Evolutionary conservation across 208 protist genomes (phyloP).

Genomic region (Acanthamoeba royreba): DNA sequence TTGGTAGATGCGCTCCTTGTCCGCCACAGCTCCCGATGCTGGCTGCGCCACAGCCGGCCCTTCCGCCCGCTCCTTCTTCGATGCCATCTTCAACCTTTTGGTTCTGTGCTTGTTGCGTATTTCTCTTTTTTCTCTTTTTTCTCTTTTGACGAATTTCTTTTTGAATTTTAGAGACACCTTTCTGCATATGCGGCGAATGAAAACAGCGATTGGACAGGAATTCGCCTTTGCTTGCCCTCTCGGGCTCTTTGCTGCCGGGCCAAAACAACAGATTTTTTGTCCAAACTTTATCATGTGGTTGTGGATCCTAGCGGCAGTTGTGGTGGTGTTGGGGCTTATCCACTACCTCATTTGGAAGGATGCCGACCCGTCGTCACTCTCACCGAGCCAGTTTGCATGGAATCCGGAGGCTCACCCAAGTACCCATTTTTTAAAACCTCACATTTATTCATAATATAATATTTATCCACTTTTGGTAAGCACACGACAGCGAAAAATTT

Average conservation of each 20-base stretch:
- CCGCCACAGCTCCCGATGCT: neutral
- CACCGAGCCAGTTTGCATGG: neutral
- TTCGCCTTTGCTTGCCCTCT: no score
- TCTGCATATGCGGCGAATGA: no score
- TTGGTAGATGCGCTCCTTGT: constrained; percentile 47
- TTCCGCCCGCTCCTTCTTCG: neutral
- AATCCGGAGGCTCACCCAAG: neutral
- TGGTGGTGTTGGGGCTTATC: neutral
- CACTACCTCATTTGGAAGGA: constrained; percentile 38
- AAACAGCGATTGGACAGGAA: no score
- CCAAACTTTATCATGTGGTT: no score
- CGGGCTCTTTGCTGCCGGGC: no score
- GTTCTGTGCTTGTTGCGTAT: neutral
- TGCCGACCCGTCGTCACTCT: neutral
- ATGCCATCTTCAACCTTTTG: neutral
- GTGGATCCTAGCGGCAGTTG: no score
- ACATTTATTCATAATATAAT: no score
- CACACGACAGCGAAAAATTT: no score
- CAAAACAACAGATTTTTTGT: no score
- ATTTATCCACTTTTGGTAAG: no score
- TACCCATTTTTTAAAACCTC: neutral
- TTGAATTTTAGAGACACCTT: no score
- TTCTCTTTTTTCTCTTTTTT: neutral
- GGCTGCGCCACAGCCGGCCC: neutral
- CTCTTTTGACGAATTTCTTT: neutral